Conservation (phyloP, 352 stramenopile genomes). For the Globisporangium splendens region DNA sequence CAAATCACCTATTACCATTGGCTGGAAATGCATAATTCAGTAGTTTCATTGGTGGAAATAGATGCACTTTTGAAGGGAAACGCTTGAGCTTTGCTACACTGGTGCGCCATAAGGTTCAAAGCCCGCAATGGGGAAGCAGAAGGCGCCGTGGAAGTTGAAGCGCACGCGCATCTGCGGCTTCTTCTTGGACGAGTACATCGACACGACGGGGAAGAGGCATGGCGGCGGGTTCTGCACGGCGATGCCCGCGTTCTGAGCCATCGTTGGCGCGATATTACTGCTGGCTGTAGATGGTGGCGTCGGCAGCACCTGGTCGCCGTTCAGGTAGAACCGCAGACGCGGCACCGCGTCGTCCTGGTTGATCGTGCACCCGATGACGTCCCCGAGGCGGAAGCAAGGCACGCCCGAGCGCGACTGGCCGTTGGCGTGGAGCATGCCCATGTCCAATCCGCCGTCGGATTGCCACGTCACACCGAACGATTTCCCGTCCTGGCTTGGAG, state of each 20-base stretch:
- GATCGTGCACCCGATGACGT: conserved; percentile 75
- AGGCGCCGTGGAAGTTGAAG: conserved; percentile 77
- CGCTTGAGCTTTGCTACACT: conserved; percentile 14
- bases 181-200: conserved; percentile 75
- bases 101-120: conserved; percentile 73
- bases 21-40: background rate
- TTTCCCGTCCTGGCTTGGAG: conserved; percentile 40
- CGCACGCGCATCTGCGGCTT: conserved; percentile 67
- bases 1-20: conserved; percentile 5
- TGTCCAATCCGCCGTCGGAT: conserved; percentile 64
- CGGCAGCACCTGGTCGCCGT: conserved; percentile 53
- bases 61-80: background rate
- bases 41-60: conserved; percentile 14
- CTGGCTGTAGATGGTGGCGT: conserved; percentile 1
- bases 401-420: conserved; percentile 62
- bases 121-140: conserved; percentile 56
- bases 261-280: conserved; percentile 3
- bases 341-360: conserved; percentile 67
- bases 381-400: conserved; percentile 57
- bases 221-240: conserved; percentile 53
- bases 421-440: conserved; percentile 73
- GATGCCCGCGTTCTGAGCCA: conserved; percentile 20
- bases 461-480: conserved; percentile 77
- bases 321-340: conserved; percentile 72
- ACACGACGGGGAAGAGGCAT: too few species aligned